These are phyloP conservation scores for Comarum palustre DNA, from an alignment of 306 rosid species.

Conservation along the genomic window DNA sequence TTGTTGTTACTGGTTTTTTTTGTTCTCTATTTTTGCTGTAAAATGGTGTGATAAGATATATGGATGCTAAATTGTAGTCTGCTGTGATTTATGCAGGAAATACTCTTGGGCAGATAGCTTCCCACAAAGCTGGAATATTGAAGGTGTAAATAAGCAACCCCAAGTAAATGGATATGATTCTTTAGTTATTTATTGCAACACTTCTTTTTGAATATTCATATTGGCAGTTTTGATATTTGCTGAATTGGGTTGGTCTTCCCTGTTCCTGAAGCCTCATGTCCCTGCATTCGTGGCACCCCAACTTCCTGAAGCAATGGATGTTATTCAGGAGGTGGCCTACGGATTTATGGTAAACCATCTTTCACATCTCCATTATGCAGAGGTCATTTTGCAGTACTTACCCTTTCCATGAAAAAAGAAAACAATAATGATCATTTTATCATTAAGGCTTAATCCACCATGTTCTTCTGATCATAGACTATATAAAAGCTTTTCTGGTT, in stretches of 20 bases:
- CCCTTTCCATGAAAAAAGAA: not conserved
- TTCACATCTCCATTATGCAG: conserved; percentile 16
- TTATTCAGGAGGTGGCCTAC: conserved; percentile 51
- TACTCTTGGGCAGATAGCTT: conserved; percentile 59
- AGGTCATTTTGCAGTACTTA: not conserved
- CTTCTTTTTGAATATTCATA: conserved; percentile 33
- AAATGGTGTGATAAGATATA: not conserved
- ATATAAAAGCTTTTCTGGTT: not conserved
- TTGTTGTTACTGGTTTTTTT: conserved; percentile 9
- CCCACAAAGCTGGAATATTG: conserved; percentile 76
- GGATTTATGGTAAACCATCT: conserved; percentile 51
- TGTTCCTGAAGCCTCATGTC: conserved; percentile 62
- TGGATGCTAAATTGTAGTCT: conserved; percentile 11
- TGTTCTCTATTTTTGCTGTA: conserved; percentile 5
- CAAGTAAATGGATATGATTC: conserved; percentile 28
- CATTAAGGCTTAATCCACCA: not conserved
- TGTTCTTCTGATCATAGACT: not conserved
- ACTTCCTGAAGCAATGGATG: conserved; percentile 77
- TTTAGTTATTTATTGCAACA: conserved; percentile 26
- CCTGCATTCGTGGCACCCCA: conserved; percentile 78
- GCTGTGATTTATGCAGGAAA: conserved; percentile 42
- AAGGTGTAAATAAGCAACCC: conserved; percentile 48
- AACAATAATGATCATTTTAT: not conserved
- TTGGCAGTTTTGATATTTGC: conserved; percentile 37
- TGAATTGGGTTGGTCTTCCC: conserved; percentile 47